phyloP scores from a whole-genome alignment of 2,329 filamentous ascomycete species.

The Talaromyces rugulosus region DNA sequence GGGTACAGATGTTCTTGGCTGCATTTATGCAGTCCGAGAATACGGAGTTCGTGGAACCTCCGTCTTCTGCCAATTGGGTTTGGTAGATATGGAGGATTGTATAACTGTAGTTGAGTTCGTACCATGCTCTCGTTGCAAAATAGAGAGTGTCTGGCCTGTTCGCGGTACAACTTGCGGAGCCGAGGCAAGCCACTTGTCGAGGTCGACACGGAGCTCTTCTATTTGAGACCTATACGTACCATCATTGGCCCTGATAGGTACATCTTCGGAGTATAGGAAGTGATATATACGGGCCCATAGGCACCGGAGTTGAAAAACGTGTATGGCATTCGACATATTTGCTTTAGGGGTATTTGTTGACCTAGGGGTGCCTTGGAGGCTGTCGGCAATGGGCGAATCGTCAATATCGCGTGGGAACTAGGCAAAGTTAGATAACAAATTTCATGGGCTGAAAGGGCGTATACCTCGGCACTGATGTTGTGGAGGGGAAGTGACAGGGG shows the following conservation, averaged over 20 bases:
- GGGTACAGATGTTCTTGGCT: constrained; percentile 11
- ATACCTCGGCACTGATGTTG: constrained; percentile 26
- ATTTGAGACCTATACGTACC: background rate
- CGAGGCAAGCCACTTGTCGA: background rate
- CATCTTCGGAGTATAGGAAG: constrained; percentile 3
- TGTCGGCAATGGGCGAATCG: constrained; percentile 23
- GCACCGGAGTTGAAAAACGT: constrained; percentile 14
- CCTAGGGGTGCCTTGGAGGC: constrained; percentile 17
- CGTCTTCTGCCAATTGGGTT: background rate
- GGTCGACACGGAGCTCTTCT: constrained; percentile 3
- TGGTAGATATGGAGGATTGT: constrained; percentile 37
- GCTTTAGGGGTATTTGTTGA: constrained; percentile 10
- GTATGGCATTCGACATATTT: constrained; percentile 13
- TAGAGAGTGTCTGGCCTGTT: constrained; percentile 15
- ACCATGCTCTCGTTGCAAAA: constrained; percentile 35
- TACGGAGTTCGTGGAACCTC: background rate
- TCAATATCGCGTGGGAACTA: constrained; percentile 28
- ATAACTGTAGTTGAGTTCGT: constrained; percentile 36
- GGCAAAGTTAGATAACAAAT: too few species aligned
- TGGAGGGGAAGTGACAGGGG: constrained; percentile 23
- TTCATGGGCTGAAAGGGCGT: background rate
- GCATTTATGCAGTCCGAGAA: constrained; percentile 19
- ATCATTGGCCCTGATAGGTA: background rate
- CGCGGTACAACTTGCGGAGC: background rate
- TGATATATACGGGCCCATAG: constrained; percentile 14